These are phyloP conservation scores for Wickerhamiella kurtzmanii DNA, from an alignment of 805 yeast species.

Conservation along the genomic window DNA sequence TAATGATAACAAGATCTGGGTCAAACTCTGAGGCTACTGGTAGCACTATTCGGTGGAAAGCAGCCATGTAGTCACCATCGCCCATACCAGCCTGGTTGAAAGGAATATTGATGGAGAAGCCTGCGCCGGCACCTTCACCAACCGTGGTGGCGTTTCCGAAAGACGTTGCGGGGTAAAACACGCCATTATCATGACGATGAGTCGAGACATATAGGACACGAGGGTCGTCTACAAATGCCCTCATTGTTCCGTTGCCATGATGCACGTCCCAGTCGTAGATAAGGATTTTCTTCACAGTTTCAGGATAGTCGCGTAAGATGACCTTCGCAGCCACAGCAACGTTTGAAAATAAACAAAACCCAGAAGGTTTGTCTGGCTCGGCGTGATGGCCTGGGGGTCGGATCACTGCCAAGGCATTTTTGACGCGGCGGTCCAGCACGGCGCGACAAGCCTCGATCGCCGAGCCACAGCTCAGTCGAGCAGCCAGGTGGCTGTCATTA, in stretches of 20 bases:
- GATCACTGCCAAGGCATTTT: constrained; percentile 85
- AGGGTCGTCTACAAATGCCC: constrained; percentile 78
- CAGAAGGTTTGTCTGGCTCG: constrained; percentile 94
- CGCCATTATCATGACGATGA: constrained; percentile 85
- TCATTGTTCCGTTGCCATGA: constrained; percentile 98
- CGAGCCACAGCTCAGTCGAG: constrained; percentile 91
- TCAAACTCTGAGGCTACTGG: constrained; percentile 81
- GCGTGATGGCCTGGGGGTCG: constrained; percentile 99
- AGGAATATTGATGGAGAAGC: constrained; percentile 79
- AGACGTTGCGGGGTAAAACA: constrained; percentile 84
- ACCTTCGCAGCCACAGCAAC: constrained; percentile 94
- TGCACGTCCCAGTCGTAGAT: constrained; percentile 97
- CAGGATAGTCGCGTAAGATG: constrained; percentile 71
- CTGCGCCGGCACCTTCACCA: constrained; percentile 80
- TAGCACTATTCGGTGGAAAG: constrained; percentile 71
- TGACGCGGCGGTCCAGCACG: constrained; percentile 83
- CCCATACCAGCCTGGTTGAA: constrained; percentile 89
- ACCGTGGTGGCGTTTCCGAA: constrained; percentile 69
- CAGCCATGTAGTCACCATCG: constrained; percentile 90
- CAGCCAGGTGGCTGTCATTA: constrained; percentile 76
- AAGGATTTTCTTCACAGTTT: constrained; percentile 67
- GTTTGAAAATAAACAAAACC: constrained; percentile 88
- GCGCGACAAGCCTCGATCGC: constrained; percentile 93
- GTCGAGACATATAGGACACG: constrained; percentile 80
- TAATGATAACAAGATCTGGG: constrained; percentile 85